Evolutionary conservation across 371 early-diverging fungal species (phyloP).

Genomic region (Nematocida homosporus): DNA sequence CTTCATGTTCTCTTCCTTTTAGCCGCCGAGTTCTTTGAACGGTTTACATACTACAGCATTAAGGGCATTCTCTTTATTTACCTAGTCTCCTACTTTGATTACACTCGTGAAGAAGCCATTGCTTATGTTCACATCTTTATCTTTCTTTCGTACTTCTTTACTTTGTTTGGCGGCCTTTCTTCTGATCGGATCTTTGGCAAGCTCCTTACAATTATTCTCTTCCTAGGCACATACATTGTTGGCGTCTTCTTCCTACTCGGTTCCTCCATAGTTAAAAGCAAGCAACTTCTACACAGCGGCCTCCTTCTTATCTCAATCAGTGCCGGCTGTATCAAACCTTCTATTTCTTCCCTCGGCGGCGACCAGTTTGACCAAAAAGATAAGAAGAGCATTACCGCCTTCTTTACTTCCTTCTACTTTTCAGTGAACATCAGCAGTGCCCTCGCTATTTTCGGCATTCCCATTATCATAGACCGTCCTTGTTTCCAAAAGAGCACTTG

Average conservation of each 20-base stretch:
- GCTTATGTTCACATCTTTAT: conserved; percentile 72
- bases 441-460: conserved; percentile 57
- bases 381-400: conserved; percentile 51
- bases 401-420: conserved; percentile 75
- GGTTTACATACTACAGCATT: conserved; percentile 74
- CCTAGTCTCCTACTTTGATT: conserved; percentile 30
- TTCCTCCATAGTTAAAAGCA: conserved; percentile 69
- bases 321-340: conserved; percentile 80
- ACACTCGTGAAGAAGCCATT: conserved; percentile 42
- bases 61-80: conserved; percentile 65
- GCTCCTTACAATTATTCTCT: conserved; percentile 74
- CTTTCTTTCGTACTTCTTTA: conserved; percentile 75
- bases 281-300: conserved; percentile 72
- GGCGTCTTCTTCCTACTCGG: conserved; percentile 71
- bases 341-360: conserved; percentile 73
- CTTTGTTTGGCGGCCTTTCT: conserved; percentile 74
- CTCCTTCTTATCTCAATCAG: conserved; percentile 74
- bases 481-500: conserved; percentile 6
- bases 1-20: conserved; percentile 68
- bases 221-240: conserved; percentile 71
- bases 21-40: conserved; percentile 73
- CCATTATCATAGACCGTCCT: conserved; percentile 10
- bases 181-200: conserved; percentile 77
- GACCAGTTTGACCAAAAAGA: conserved; percentile 70
- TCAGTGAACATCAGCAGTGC: conserved; percentile 74